A percentile compares a stretch with the other conserved stretches of the same genome.
These are phyloP conservation scores for Cercospora janseana DNA, from an alignment of 2,329 filamentous ascomycete species.

Conservation along the genomic window DNA sequence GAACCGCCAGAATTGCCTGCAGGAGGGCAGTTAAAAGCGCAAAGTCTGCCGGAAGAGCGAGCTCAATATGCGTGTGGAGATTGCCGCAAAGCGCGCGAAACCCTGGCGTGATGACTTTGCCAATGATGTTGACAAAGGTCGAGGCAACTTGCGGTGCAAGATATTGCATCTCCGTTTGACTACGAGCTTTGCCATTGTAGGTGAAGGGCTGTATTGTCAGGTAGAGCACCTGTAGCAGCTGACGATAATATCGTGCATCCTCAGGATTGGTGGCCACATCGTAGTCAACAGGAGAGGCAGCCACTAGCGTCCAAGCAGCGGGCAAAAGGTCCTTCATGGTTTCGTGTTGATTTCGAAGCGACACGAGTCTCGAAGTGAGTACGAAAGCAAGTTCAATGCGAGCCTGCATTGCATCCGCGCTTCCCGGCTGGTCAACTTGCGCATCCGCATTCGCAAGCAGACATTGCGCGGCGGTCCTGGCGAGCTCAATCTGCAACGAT, in stretches of 20 bases:
- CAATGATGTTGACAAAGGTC: constrained; percentile 74
- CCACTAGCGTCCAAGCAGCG: constrained; percentile 61
- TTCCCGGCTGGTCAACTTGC: constrained; percentile 75
- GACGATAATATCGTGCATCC: constrained; percentile 72
- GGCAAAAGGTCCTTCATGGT: constrained; percentile 56
- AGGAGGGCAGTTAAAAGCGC: constrained; percentile 83
- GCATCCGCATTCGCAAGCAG: constrained; percentile 72
- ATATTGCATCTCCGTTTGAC: constrained; percentile 20
- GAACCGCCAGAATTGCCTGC: constrained; percentile 77
- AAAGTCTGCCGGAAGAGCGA: constrained; percentile 68
- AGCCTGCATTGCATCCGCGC: constrained; percentile 70
- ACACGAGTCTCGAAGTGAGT: constrained; percentile 74
- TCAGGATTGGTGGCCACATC: constrained; percentile 57
- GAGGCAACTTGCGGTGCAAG: constrained; percentile 46
- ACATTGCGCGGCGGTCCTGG: constrained; percentile 73
- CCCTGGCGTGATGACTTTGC: constrained; percentile 73
- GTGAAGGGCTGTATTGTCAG: constrained; percentile 69
- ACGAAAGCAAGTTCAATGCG: constrained; percentile 79
- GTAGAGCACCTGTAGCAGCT: constrained; percentile 79
- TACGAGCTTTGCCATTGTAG: constrained; percentile 22
- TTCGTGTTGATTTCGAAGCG: constrained; percentile 47
- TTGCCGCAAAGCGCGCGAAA: constrained; percentile 78
- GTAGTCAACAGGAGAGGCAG: constrained; percentile 55
- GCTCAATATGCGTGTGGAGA: constrained; percentile 60
- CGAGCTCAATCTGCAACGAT: constrained; percentile 65